A percentile compares a stretch with the other conserved stretches of the same genome.
phyloP scores from a whole-genome alignment of 768 basidiomycete species.

The Kwoniella dendrophila region DNA sequence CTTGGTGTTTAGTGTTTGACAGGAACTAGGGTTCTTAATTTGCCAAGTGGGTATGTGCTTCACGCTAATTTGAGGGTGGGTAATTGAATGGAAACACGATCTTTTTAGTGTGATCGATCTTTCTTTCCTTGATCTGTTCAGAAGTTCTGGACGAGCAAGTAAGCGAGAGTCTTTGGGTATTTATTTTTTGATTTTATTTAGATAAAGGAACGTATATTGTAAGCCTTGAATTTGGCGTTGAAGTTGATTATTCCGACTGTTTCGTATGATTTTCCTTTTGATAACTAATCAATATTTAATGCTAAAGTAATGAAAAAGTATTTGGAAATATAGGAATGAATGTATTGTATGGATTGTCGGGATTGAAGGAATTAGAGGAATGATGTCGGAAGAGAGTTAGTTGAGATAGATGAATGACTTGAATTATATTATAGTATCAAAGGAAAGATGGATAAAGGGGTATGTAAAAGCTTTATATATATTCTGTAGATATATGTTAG shows the following conservation, averaged over 20 bases:
- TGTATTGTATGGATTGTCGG: neutral
- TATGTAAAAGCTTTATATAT: neutral
- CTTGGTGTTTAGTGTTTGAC: too few relatives aligned
- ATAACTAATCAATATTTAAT: constrained; percentile 2
- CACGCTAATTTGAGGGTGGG: neutral
- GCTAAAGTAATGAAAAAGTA: constrained; percentile 3
- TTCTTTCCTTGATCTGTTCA: too few relatives aligned
- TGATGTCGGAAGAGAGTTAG: neutral
- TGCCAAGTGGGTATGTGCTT: neutral
- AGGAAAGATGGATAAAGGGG: too few relatives aligned
- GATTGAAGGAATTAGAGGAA: neutral
- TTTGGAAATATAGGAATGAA: neutral
- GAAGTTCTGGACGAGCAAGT: neutral
- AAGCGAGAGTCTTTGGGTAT: neutral
- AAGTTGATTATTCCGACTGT: constrained; percentile 9
- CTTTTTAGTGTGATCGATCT: neutral
- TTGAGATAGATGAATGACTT: too few relatives aligned
- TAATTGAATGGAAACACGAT: neutral
- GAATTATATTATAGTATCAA: too few relatives aligned
- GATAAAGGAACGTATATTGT: constrained; percentile 19
- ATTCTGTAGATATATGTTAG: neutral
- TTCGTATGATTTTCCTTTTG: neutral
- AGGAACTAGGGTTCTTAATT: neutral
- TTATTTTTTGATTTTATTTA: neutral
- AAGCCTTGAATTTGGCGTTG: constrained; percentile 18